Conservation (phyloP, 106 monocot genomes). For the Apostasia shenzhenica region DNA sequence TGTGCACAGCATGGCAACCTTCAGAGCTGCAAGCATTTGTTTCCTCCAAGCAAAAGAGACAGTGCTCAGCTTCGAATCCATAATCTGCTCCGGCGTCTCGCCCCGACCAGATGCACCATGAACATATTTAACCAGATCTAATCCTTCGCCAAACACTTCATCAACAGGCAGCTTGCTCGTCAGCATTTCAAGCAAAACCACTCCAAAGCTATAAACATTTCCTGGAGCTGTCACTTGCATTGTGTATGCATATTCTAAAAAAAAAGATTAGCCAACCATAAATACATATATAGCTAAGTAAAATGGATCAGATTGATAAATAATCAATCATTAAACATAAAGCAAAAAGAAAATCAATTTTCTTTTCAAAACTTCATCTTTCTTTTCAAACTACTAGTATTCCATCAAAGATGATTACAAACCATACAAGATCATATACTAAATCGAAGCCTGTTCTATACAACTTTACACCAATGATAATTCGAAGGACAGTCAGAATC, state of each 20-base stretch:
- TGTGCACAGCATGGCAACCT: slow-evolving; percentile 78
- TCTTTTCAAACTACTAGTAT: not conserved
- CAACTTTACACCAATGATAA: no score
- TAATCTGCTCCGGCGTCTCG: slow-evolving; percentile 79
- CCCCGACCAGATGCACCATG: slow-evolving; percentile 46
- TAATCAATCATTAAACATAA: no score
- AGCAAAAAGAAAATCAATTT: no score
- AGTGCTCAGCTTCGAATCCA: slow-evolving; percentile 79
- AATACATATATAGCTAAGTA: no score
- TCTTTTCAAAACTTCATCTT: no score
- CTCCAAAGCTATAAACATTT: slow-evolving; percentile 87
- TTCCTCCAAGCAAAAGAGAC: slow-evolving; percentile 81
- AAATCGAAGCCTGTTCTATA: not conserved
- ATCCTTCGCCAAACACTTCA: slow-evolving; percentile 70
- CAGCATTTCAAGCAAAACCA: slow-evolving; percentile 68
- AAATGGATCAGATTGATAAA: no score
- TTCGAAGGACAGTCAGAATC: no score
- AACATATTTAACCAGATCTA: slow-evolving; percentile 87
- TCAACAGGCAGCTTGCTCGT: slow-evolving; percentile 54
- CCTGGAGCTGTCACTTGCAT: slow-evolving; percentile 87
- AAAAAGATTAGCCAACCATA: not conserved
- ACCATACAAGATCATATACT: not conserved
- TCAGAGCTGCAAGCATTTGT: slow-evolving; percentile 72
- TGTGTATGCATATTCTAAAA: slow-evolving; percentile 84
- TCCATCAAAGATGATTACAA: not conserved